Percentiles rank a stretch among this genome's conserved stretches.
phyloP scores from a whole-genome alignment of 1,284 basidiomycete genomes.

The Ceratobasidium sp. region DNA sequence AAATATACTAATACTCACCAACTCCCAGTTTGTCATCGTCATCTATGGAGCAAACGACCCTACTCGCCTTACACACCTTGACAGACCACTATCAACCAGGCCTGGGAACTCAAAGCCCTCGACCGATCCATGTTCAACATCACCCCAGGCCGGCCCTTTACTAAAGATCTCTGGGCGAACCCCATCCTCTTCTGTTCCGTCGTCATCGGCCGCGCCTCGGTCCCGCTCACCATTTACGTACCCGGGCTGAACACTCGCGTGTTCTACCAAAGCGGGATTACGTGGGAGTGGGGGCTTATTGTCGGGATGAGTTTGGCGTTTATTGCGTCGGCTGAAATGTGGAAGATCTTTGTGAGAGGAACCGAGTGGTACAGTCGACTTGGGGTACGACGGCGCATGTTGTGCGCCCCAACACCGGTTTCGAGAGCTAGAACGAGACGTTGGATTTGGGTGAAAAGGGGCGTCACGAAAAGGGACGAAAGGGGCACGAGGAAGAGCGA shows the following conservation, averaged over 20 bases:
- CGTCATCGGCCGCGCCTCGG: too few species aligned
- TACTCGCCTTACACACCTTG: neutral
- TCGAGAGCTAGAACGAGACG: slow-evolving; percentile 6
- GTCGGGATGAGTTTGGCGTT: slow-evolving; percentile 39
- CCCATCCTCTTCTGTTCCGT: slow-evolving; percentile 65
- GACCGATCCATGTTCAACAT: slow-evolving; percentile 43
- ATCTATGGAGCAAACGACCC: too few species aligned
- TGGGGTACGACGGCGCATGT: slow-evolving; percentile 39
- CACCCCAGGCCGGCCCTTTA: slow-evolving; percentile 46
- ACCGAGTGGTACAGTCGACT: slow-evolving; percentile 24
- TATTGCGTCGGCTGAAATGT: slow-evolving; percentile 28
- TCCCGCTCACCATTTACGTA: too few species aligned
- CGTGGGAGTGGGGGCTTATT: too few species aligned
- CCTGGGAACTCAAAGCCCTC: slow-evolving; percentile 44
- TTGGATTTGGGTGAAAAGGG: slow-evolving; percentile 32
- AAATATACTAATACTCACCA: neutral
- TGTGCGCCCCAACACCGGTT: slow-evolving; percentile 6
- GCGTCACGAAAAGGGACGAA: slow-evolving; percentile 15
- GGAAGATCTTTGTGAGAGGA: slow-evolving; percentile 41
- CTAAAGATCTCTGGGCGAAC: slow-evolving; percentile 64
- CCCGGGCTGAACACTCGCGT: too few species aligned
- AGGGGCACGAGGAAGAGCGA: slow-evolving; percentile 10
- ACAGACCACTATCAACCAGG: slow-evolving; percentile 15
- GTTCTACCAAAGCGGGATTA: too few species aligned
- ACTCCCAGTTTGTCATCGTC: slow-evolving; percentile 59